Percentiles rank a stretch among this genome's conserved stretches.
Evolutionary conservation across 176 grass and related monocot genomes (phyloP).

Genomic region (Thalia dealbata): DNA sequence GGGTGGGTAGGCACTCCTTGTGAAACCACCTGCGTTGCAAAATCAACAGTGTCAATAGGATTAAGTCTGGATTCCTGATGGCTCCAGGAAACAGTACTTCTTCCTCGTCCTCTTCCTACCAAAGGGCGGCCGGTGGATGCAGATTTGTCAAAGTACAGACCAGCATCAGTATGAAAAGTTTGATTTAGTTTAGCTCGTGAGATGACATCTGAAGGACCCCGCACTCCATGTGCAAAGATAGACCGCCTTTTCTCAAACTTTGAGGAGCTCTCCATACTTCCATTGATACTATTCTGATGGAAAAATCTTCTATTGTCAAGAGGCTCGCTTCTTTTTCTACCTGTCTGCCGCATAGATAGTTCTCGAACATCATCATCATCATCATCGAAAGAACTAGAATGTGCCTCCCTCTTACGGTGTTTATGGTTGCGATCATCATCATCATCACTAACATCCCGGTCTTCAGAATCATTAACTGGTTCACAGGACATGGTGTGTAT

Average conservation of each 20-base stretch:
- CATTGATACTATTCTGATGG: conserved; percentile 31
- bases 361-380: conserved; percentile 47
- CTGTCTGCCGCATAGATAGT: conserved; percentile 28
- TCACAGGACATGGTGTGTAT: conserved; percentile 57
- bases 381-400: conserved; percentile 39
- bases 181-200: conserved; percentile 32
- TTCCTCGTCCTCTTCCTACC: conserved; percentile 69
- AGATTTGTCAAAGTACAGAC: conserved; percentile 24
- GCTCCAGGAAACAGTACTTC: conserved; percentile 45
- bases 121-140: conserved; percentile 29
- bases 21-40: conserved; percentile 61
- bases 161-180: conserved; percentile 28
- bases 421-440: conserved; percentile 98
- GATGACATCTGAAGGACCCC: conserved; percentile 15
- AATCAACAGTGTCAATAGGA: conserved; percentile 60
- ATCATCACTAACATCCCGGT: conserved; percentile 55
- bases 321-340: conserved; percentile 44
- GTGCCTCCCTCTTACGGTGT: conserved; percentile 62
- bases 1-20: conserved; percentile 55
- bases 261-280: conserved; percentile 32
- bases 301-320: conserved; percentile 31
- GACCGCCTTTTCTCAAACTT: conserved; percentile 49
- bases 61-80: conserved; percentile 71
- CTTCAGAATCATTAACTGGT: conserved; percentile 50
- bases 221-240: conserved; percentile 24